Evolutionary conservation across 257 asterid species (phyloP).

Genomic region (Lavandula angustifolia): DNA sequence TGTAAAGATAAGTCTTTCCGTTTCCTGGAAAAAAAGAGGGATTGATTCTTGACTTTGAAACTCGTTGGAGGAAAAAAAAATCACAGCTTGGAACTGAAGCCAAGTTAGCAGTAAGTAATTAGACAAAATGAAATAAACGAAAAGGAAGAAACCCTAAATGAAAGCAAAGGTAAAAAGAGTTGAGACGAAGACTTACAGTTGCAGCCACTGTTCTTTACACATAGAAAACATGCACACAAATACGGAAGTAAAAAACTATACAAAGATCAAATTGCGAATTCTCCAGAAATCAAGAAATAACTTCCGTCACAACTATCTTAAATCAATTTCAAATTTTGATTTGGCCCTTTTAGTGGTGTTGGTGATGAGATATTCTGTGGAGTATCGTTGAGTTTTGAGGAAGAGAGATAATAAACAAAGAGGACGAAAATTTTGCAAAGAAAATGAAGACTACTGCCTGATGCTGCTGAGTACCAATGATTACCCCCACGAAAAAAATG

Average conservation of each 20-base stretch:
- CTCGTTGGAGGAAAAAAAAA: conserved; percentile 28
- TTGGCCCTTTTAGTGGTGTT: conserved; percentile 37
- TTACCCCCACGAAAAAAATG: neutral
- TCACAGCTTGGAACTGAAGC: conserved; percentile 39
- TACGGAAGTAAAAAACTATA: conserved; percentile 17
- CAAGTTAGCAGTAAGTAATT: conserved; percentile 25
- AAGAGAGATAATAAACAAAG: conserved; percentile 17
- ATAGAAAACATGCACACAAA: conserved; percentile 39
- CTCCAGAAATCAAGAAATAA: conserved; percentile 22
- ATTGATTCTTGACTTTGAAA: conserved; percentile 30
- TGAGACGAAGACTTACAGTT: conserved; percentile 45
- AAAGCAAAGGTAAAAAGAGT: conserved; percentile 45
- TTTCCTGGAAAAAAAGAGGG: conserved; percentile 14
- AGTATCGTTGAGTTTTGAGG: conserved; percentile 34
- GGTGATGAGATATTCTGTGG: conserved; percentile 41
- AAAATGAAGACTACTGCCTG: conserved; percentile 21
- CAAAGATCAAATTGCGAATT: conserved; percentile 7
- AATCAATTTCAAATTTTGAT: conserved; percentile 26
- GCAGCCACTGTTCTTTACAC: conserved; percentile 48
- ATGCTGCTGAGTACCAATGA: conserved; percentile 31
- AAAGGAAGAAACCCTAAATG: conserved; percentile 44
- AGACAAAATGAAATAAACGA: conserved; percentile 21
- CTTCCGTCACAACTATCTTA: neutral
- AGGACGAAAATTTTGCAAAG: conserved; percentile 7
- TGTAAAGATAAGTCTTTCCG: conserved; percentile 20